A percentile compares a stretch with the other conserved stretches of the same genome.
Evolutionary conservation across 2,329 filamentous ascomycete genomes (phyloP).

Genomic region (Verticillium klebahnii): DNA sequence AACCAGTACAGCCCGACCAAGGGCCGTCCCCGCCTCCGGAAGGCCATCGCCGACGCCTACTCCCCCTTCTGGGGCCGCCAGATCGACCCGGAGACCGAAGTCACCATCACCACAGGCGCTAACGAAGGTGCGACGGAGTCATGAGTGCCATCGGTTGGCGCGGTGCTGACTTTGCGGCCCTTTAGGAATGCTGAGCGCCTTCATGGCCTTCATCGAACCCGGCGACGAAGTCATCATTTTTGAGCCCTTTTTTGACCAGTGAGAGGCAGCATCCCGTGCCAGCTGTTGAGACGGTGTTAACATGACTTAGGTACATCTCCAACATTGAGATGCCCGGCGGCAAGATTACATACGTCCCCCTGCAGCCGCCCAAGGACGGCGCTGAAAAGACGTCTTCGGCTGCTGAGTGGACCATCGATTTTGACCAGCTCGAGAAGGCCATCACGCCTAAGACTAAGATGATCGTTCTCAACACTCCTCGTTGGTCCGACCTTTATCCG

Average conservation of each 20-base stretch:
- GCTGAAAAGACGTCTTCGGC: constrained; percentile 76
- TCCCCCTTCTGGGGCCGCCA: constrained; percentile 79
- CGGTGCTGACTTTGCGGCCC: not conserved
- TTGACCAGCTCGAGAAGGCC: constrained; percentile 72
- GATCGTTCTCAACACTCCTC: constrained; percentile 83
- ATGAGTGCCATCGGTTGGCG: too few species aligned
- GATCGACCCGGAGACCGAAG: constrained; percentile 84
- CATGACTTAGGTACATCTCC: constrained; percentile 66
- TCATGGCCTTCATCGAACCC: constrained; percentile 94
- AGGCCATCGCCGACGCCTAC: constrained; percentile 91
- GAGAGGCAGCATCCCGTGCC: not conserved
- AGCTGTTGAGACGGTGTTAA: too few species aligned
- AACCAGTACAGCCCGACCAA: constrained; percentile 98
- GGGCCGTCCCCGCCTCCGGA: constrained; percentile 83
- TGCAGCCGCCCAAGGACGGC: constrained; percentile 82
- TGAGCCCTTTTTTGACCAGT: constrained; percentile 98
- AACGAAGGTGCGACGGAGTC: constrained; percentile 57
- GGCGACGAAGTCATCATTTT: constrained; percentile 98
- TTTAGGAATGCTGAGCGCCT: constrained; percentile 83
- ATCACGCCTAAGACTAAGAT: constrained; percentile 90
- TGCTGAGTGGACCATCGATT: constrained; percentile 82
- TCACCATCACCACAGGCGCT: constrained; percentile 89
- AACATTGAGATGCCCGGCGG: constrained; percentile 99
- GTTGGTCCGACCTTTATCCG: constrained; percentile 22
- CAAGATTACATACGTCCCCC: constrained; percentile 90